Conservation (phyloP, 1,284 basidiomycete genomes). For the Fomitopsis betulina region DNA sequence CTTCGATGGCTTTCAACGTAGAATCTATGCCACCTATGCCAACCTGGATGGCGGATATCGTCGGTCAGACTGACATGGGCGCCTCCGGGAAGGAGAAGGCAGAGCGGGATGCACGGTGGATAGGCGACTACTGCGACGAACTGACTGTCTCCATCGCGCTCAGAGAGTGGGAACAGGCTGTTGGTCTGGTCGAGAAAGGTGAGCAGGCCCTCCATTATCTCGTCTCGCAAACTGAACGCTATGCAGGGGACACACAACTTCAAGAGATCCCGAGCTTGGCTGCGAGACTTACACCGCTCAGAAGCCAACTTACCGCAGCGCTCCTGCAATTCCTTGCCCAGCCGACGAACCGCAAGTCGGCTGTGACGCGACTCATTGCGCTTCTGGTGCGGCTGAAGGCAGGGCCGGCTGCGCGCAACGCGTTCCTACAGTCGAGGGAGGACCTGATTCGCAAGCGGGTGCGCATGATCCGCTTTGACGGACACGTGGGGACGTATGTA, state of each 20-base stretch:
- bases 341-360: constrained; percentile 75
- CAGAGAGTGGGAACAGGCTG: constrained; percentile 86
- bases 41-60: constrained; percentile 69
- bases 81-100: constrained; percentile 61
- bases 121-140: constrained; percentile 89
- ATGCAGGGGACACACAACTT: constrained; percentile 59
- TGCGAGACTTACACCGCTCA: constrained; percentile 64
- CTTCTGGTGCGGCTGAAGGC: constrained; percentile 76
- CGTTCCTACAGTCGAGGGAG: constrained; percentile 80
- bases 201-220: constrained; percentile 2
- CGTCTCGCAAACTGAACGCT: not conserved
- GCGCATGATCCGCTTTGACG: constrained; percentile 87
- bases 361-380: constrained; percentile 67
- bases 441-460: constrained; percentile 75
- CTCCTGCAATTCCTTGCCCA: constrained; percentile 74
- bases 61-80: constrained; percentile 49
- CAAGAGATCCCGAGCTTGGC: constrained; percentile 49
- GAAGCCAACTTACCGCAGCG: constrained; percentile 66
- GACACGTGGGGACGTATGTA: constrained; percentile 80
- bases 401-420: constrained; percentile 74
- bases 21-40: constrained; percentile 43
- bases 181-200: constrained; percentile 83
- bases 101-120: constrained; percentile 79
- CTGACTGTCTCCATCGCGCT: constrained; percentile 89
- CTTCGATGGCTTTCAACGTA: constrained; percentile 19